These are phyloP conservation scores for Tricholoma furcatifolium DNA, from an alignment of 768 basidiomycete species.

Conservation along the genomic window DNA sequence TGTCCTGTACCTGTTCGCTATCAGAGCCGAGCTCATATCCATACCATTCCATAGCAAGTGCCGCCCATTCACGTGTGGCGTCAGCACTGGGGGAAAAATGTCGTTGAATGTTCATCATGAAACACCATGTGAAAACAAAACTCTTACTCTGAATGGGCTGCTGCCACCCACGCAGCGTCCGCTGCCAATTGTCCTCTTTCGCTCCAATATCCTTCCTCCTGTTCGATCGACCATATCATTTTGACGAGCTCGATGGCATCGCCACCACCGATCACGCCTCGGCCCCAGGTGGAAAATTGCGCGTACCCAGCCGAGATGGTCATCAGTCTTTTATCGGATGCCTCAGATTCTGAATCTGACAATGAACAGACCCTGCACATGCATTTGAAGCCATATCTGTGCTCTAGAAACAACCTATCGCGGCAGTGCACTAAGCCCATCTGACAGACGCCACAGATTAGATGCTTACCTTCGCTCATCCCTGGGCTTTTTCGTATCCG, in stretches of 20 bases:
- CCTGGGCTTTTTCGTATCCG: conserved; percentile 52
- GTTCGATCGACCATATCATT: conserved; percentile 56
- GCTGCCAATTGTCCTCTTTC: conserved; percentile 63
- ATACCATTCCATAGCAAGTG: conserved; percentile 52
- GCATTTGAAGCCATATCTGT: conserved; percentile 59
- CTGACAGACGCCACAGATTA: background rate
- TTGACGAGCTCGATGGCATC: conserved; percentile 49
- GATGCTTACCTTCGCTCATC: conserved; percentile 48
- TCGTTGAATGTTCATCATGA: background rate
- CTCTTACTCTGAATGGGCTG: conserved; percentile 62
- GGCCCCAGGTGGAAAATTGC: conserved; percentile 50
- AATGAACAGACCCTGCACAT: conserved; percentile 59
- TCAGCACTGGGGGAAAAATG: conserved; percentile 30
- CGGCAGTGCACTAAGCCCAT: background rate
- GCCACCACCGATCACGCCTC: conserved; percentile 38
- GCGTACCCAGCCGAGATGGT: conserved; percentile 44
- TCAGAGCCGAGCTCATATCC: conserved; percentile 54
- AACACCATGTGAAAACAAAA: conserved; percentile 4
- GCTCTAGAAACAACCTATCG: conserved; percentile 45
- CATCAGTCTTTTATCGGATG: conserved; percentile 50
- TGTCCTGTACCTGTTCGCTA: conserved; percentile 44
- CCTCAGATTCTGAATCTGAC: conserved; percentile 41
- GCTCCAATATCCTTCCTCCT: conserved; percentile 65
- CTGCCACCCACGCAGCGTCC: conserved; percentile 59
- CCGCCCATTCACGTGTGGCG: conserved; percentile 51